phyloP scores from a whole-genome alignment of 768 basidiomycete species.

The Tephrocybe rancida region DNA sequence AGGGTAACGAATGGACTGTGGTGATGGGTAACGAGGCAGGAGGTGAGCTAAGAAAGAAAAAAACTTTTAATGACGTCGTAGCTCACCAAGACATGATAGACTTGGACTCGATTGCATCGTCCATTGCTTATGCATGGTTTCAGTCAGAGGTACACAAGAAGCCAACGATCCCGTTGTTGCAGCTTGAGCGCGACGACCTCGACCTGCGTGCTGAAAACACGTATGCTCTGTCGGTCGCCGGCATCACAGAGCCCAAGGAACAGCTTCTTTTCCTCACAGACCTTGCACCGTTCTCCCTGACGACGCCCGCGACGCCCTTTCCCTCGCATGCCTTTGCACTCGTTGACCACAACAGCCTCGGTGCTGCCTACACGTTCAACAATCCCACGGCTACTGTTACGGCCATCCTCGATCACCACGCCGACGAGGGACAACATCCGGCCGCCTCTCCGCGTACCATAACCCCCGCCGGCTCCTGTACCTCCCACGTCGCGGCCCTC shows the following conservation, averaged over 20 bases:
- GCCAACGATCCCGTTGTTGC: slow-evolving; percentile 71
- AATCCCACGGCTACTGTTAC: slow-evolving; percentile 56
- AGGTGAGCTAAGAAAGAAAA: slow-evolving; percentile 48
- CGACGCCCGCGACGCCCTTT: slow-evolving; percentile 28
- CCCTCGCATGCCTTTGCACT: slow-evolving; percentile 70
- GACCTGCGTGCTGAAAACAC: slow-evolving; percentile 86
- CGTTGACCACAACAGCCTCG: slow-evolving; percentile 89
- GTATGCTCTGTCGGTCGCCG: slow-evolving; percentile 66
- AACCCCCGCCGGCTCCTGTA: slow-evolving; percentile 74
- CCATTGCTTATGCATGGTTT: slow-evolving; percentile 84
- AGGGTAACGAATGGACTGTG: slow-evolving; percentile 72
- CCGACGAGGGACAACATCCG: slow-evolving; percentile 76
- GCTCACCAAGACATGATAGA: slow-evolving; percentile 47
- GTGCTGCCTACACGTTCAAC: slow-evolving; percentile 38
- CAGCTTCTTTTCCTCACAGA: slow-evolving; percentile 74
- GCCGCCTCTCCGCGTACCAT: slow-evolving; percentile 71
- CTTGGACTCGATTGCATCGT: slow-evolving; percentile 86
- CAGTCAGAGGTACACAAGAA: slow-evolving; percentile 55
- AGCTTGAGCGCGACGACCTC: slow-evolving; percentile 69
- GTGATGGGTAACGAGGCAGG: slow-evolving; percentile 98
- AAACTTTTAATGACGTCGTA: background rate
- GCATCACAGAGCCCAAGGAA: slow-evolving; percentile 47
- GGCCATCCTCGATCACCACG: slow-evolving; percentile 90
- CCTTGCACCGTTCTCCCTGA: slow-evolving; percentile 39
- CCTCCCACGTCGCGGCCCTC: slow-evolving; percentile 54